Evolutionary conservation across 129 eudicot genomes (phyloP).

Genomic region (Solidago caesia): DNA sequence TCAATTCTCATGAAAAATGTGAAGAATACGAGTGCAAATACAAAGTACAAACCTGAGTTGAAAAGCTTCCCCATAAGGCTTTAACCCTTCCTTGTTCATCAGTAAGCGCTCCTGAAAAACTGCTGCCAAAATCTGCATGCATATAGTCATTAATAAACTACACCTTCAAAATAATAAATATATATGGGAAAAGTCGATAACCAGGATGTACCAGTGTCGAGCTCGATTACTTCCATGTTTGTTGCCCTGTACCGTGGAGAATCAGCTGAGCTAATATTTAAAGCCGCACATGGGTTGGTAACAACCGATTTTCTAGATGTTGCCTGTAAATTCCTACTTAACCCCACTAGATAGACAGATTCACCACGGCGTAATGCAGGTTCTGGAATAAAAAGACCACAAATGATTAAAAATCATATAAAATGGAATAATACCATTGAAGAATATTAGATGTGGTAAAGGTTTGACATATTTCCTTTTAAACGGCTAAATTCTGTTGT

Average conservation of each 20-base stretch:
- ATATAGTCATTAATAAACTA: background rate
- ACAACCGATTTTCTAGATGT: conserved; percentile 91
- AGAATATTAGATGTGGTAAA: background rate
- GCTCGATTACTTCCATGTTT: conserved; percentile 97
- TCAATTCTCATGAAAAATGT: conserved; percentile 20
- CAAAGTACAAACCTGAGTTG: conserved; percentile 71
- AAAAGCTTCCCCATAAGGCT: conserved; percentile 95
- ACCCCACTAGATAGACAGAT: conserved; percentile 81
- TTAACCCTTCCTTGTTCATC: conserved; percentile 91
- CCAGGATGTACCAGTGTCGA: conserved; percentile 62
- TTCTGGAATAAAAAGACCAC: conserved; percentile 40
- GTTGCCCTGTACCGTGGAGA: conserved; percentile 95
- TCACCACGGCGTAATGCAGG: conserved; percentile 90
- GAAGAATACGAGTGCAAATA: conserved; percentile 5
- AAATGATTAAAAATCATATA: background rate
- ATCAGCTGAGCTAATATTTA: conserved; percentile 85
- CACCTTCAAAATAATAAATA: background rate
- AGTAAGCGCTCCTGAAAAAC: conserved; percentile 86
- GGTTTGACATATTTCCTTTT: background rate
- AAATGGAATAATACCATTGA: background rate
- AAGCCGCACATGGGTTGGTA: conserved; percentile 88
- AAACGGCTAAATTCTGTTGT: background rate
- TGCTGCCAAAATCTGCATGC: conserved; percentile 82
- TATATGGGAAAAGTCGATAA: conserved; percentile 1
- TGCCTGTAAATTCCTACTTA: conserved; percentile 90